Percentiles rank a stretch among this genome's conserved stretches.
Evolutionary conservation across 179 eudicot species (phyloP).

Genomic region (Silene coronaria): DNA sequence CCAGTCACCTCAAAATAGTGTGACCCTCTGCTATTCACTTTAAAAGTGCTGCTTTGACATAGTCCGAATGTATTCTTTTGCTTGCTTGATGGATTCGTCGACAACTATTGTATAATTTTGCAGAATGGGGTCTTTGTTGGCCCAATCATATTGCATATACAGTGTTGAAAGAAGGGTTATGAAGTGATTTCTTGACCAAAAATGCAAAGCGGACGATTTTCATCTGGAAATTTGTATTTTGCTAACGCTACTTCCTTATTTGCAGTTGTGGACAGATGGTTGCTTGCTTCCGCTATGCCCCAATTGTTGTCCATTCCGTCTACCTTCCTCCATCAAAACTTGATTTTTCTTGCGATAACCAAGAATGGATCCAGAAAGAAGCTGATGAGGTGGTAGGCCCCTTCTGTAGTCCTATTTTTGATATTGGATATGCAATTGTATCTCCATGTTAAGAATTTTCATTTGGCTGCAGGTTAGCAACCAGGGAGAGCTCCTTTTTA

Average conservation of each 20-base stretch:
- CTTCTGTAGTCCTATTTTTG: not conserved
- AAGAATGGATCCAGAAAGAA: slow-evolving; percentile 43
- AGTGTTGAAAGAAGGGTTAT: not conserved
- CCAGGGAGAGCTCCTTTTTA: slow-evolving; percentile 38
- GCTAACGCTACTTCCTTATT: slow-evolving; percentile 11
- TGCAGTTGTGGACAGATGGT: slow-evolving; percentile 51
- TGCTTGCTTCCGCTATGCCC: slow-evolving; percentile 53
- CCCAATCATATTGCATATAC: not conserved
- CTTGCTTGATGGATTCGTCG: not conserved
- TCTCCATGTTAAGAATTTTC: slow-evolving; percentile 4
- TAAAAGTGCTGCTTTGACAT: not conserved
- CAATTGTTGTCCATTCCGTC: slow-evolving; percentile 42
- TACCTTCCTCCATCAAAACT: slow-evolving; percentile 43
- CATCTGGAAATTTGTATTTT: not conserved
- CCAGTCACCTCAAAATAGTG: not conserved
- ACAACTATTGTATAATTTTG: not conserved
- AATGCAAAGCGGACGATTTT: not conserved
- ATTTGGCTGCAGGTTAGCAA: slow-evolving; percentile 29
- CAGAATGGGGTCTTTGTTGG: not conserved
- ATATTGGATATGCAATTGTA: not conserved
- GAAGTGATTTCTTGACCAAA: not conserved
- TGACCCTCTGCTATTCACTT: not conserved
- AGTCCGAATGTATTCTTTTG: not conserved
- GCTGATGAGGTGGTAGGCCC: slow-evolving; percentile 32
- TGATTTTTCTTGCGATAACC: slow-evolving; percentile 34